Evolutionary conservation across 257 asterid genomes (phyloP).

Genomic region (Solanum peruvianum): DNA sequence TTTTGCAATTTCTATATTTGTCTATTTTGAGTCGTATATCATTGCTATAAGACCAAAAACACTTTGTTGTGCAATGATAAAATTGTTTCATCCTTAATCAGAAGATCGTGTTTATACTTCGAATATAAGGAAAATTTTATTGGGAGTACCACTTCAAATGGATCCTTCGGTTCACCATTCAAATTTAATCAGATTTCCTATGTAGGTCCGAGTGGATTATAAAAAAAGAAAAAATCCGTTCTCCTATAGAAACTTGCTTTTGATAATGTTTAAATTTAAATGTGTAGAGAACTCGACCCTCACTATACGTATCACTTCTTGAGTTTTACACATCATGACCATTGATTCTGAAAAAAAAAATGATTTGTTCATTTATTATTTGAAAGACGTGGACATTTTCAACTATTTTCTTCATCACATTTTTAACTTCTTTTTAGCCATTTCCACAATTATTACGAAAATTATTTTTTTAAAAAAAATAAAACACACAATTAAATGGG

Average conservation of each 20-base stretch:
- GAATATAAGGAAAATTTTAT: no score
- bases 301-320: background rate
- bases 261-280: background rate
- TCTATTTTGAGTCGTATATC: no score
- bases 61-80: fast-evolving
- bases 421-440: background rate
- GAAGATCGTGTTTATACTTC: fast-evolving
- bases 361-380: background rate
- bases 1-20: background rate
- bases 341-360: background rate
- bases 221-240: background rate
- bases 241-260: background rate
- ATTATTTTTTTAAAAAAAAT: no score
- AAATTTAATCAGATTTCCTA: background rate
- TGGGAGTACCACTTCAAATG: no score
- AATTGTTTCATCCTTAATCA: background rate
- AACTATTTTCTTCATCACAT: background rate
- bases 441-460: background rate
- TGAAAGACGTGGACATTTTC: background rate
- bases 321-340: background rate
- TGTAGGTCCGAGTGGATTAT: fast-evolving
- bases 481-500: no score
- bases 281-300: background rate
- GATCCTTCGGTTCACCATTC: background rate
- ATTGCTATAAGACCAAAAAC: no score